Evolutionary conservation across 2,329 filamentous ascomycete genomes (phyloP), one percentile per base, ranked within the genome.

Genomic region (Ceratocystis variospora): DNA sequence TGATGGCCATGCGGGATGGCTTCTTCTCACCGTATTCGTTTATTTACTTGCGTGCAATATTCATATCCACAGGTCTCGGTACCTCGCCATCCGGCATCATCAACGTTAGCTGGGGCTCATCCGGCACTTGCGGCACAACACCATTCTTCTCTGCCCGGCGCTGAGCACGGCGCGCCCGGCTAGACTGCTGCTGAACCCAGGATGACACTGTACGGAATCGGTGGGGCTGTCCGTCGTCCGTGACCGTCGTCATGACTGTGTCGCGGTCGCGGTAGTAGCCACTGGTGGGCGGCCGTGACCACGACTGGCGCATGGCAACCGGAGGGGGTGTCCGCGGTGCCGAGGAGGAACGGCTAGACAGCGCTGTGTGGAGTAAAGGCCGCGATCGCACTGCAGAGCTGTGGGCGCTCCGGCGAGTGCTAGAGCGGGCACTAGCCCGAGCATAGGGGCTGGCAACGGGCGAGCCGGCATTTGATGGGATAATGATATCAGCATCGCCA

Each of bases 101-200:
- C 71, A 81, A 74, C 33, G 75, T 75, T 62, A 79, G 76, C n/a
- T 76, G 75, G 63, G 77, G 78, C 73, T 81, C 79, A 0, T 75
- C 75, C 1, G 78, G 77, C 33, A 79, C 74, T 0, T 77, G 76
- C 2, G 78, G 78, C 10, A 41, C 41, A 55, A 46, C 67, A 10
- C 66, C 70, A 15, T 72, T 70, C 59, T 73, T 73, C 48, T 72
- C 68, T 7, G 72, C 72, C 50, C 75, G 76, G 66, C 77, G 76
- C 70, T 78, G 75, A 1, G 77, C 79, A 31, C 79, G 76, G 70
- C 78, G 79, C 37, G 84, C 72, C 2, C 82, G 78, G 1, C 79
- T 80, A 7, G 80, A 80, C 73, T 87, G 85, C 71, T 87, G 83
- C 69, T 80, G 80, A 1, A 88, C 84, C 85, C 85, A 88, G 37